A percentile compares a stretch with the other conserved stretches of the same genome.
Evolutionary conservation across 371 early-diverging fungal genomes (phyloP).

Genomic region (Astathelohania contejeani): DNA sequence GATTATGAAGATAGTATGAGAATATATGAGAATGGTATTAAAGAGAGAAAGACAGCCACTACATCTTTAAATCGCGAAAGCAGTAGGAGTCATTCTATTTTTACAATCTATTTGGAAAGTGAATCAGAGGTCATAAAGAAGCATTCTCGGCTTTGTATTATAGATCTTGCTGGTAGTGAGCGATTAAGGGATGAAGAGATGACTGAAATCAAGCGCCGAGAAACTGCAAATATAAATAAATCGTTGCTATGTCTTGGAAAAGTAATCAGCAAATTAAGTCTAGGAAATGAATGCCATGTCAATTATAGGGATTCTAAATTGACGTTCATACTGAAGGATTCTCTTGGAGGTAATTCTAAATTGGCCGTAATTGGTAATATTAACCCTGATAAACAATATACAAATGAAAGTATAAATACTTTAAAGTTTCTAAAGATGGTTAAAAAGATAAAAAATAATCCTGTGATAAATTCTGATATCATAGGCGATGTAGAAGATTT

Average conservation of each 20-base stretch:
- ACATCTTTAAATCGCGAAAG: conserved; percentile 22
- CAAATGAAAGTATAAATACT: conserved; percentile 47
- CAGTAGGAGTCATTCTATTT: conserved; percentile 28
- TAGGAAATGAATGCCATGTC: conserved; percentile 19
- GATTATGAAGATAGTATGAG: conserved; percentile 10
- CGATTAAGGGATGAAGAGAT: conserved; percentile 9
- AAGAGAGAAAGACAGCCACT: conserved; percentile 17
- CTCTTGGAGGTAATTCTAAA: conserved; percentile 28
- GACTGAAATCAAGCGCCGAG: conserved; percentile 2
- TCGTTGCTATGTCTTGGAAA: conserved; percentile 25
- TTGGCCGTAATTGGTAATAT: conserved; percentile 27
- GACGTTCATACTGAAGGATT: conserved; percentile 32
- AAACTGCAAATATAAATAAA: conserved; percentile 38
- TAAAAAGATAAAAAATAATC: conserved; percentile 44
- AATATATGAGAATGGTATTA: conserved; percentile 17
- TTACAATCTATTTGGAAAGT: conserved; percentile 2
- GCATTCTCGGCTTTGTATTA: conserved; percentile 11
- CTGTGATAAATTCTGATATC: conserved; percentile 33
- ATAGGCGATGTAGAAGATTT: conserved; percentile 34
- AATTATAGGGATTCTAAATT: conserved; percentile 35
- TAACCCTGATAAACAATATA: conserved; percentile 11
- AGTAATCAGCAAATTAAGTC: conserved; percentile 27
- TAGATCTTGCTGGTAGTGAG: conserved; percentile 41
- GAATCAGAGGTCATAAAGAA: background rate
- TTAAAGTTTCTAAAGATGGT: conserved; percentile 44